Evolutionary conservation across 2,329 filamentous ascomycete genomes (phyloP).

Genomic region (Helotiales sp.): DNA sequence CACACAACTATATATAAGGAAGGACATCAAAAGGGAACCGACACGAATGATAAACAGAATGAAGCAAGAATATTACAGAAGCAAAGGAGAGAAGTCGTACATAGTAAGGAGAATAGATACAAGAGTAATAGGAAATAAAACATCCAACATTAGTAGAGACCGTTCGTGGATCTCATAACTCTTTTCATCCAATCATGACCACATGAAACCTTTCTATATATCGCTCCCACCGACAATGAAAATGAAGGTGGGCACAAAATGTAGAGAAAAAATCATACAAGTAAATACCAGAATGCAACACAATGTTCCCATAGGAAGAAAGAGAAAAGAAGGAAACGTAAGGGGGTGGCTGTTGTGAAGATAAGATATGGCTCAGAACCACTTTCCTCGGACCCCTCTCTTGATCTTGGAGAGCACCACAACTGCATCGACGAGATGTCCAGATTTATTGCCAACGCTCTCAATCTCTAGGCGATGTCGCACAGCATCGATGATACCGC

Average conservation of each 20-base stretch:
- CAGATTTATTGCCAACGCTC: conserved; percentile 48
- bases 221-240: neutral
- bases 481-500: conserved; percentile 49
- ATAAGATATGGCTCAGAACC: conserved; percentile 37
- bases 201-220: neutral
- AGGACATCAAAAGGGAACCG: neutral
- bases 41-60: neutral
- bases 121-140: neutral
- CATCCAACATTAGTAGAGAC: neutral
- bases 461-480: conserved; percentile 49
- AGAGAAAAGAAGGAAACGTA: neutral
- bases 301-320: neutral
- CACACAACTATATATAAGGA: neutral
- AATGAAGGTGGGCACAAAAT: neutral
- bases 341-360: neutral
- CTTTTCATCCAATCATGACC: neutral
- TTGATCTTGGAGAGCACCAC: conserved; percentile 53
- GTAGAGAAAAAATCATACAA: neutral
- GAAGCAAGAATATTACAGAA: neutral
- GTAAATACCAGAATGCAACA: neutral
- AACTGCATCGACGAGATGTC: conserved; percentile 54
- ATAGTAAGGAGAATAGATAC: neutral
- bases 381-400: conserved; percentile 43
- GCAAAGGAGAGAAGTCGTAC: neutral
- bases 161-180: neutral